These are phyloP conservation scores for Ajuga chamaepitys DNA, from an alignment of 257 asterid species.

Conservation along the genomic window DNA sequence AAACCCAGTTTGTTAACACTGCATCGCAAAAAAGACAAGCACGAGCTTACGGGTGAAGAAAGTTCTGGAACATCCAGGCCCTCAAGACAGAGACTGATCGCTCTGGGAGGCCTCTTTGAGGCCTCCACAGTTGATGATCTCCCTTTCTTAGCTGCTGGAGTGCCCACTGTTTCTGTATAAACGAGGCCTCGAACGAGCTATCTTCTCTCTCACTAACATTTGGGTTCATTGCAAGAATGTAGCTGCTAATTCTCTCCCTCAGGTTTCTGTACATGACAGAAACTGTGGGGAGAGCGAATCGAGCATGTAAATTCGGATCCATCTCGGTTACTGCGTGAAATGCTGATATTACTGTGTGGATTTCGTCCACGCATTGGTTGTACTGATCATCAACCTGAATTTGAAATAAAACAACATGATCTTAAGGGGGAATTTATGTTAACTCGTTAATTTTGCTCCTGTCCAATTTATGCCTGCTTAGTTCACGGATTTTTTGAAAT, in stretches of 20 bases:
- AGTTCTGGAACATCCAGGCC: constrained; percentile 97
- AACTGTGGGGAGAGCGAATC: constrained; percentile 66
- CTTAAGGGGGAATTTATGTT: too few relatives aligned
- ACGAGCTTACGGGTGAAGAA: constrained; percentile 83
- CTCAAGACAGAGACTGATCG: constrained; percentile 82
- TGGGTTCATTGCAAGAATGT: constrained; percentile 61
- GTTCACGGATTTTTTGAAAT: too few relatives aligned
- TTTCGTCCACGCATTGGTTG: constrained; percentile 74
- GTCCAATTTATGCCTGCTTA: too few relatives aligned
- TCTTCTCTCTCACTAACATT: constrained; percentile 26
- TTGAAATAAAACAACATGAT: neutral
- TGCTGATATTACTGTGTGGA: constrained; percentile 72
- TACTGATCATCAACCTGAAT: constrained; percentile 72
- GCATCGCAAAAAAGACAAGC: neutral
- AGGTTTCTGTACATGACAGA: constrained; percentile 59
- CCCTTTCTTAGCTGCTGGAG: constrained; percentile 73
- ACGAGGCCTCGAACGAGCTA: constrained; percentile 41
- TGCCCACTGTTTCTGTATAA: constrained; percentile 77
- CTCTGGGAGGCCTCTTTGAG: constrained; percentile 93
- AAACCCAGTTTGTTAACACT: neutral
- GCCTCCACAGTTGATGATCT: constrained; percentile 83
- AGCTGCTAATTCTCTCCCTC: constrained; percentile 64
- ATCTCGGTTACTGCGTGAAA: constrained; percentile 75
- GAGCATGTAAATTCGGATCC: constrained; percentile 68
- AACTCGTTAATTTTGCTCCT: too few relatives aligned